Conservation (phyloP, 2,329 filamentous ascomycete species). For the Calonectria crousiana region DNA sequence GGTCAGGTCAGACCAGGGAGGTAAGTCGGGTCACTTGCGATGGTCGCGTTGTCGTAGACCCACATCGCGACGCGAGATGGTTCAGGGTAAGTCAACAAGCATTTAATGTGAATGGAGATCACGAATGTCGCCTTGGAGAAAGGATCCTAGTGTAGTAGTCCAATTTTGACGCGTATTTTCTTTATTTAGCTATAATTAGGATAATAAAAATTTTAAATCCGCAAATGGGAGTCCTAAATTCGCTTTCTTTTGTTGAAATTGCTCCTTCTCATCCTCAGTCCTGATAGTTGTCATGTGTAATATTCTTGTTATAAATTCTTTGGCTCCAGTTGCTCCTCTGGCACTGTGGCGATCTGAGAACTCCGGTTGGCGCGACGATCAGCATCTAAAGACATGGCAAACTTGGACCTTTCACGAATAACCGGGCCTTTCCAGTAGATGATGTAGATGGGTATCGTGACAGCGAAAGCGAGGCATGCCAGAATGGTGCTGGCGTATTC, state of each 20-base stretch:
- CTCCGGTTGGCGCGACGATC: neutral
- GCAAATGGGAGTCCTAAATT: neutral
- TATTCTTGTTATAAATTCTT: neutral
- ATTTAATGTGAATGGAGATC: neutral
- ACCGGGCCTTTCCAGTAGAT: neutral
- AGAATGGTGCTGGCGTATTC: neutral
- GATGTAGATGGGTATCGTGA: neutral
- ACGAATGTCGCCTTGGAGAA: neutral
- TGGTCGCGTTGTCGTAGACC: neutral
- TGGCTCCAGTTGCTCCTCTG: neutral
- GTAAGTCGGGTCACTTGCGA: no score
- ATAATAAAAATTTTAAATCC: no score
- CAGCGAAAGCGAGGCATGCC: neutral
- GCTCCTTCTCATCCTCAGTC: no score
- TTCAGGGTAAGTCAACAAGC: neutral
- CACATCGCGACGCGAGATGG: neutral
- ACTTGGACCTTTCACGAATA: neutral
- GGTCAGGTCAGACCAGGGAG: no score
- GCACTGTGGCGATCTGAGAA: neutral
- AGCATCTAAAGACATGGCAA: neutral
- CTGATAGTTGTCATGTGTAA: no score
- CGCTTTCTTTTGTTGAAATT: no score
- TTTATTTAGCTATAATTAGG: neutral
- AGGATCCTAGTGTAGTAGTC: neutral
- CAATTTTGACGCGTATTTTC: neutral